Evolutionary conservation across 139 green algal genomes (phyloP), one percentile per base, ranked within the genome.

Genomic region (Diplosphaera chodatii): DNA sequence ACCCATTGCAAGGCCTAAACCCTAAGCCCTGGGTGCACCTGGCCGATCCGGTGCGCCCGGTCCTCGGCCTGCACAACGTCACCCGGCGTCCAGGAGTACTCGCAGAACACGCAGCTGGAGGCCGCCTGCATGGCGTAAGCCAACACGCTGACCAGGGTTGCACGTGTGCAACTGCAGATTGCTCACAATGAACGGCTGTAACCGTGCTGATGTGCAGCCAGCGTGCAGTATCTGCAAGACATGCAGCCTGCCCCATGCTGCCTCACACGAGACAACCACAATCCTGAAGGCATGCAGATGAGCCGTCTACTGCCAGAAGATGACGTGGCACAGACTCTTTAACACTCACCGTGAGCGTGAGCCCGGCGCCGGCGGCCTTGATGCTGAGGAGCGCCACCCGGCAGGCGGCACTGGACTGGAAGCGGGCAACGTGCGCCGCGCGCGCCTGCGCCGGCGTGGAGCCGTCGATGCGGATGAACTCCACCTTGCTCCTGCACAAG

Each of bases 381-480:
- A 92, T 91, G 76, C 81, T 77, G 13, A 94, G 80, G 32, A 94
- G 72, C 21, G 89, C 89, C 55, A 87, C 84, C 48, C 73, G 77
- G 68, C 78, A 72, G 56, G 71, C 69, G 1, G 74, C 65, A 15
- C 86, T 67, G 59, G 82, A 62, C 77, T 90, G 85, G 75, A 90
- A 93, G 21, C 66, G 66, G 33, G 82, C 63, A 21, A 91, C 80
- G 32, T 88, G 66, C 4, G 73, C 76, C 1, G 81, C 65, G 0
- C 92, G 85, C 34, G 73, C 32, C 5, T 63, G 40, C 1, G 83
- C 30, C 1, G 79, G 64, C 22, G 85, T 91, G 8, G 33, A 68
- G 40, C 92, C 92, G 73, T 96, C 89, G 28, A 97, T 96, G 74
- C 89, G 86, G 66, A 97, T 96, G 81, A 87, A 88, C 22, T 70